Evolutionary conservation across 768 basidiomycete species (phyloP).

Genomic region (Pulveroboletus sp.): DNA sequence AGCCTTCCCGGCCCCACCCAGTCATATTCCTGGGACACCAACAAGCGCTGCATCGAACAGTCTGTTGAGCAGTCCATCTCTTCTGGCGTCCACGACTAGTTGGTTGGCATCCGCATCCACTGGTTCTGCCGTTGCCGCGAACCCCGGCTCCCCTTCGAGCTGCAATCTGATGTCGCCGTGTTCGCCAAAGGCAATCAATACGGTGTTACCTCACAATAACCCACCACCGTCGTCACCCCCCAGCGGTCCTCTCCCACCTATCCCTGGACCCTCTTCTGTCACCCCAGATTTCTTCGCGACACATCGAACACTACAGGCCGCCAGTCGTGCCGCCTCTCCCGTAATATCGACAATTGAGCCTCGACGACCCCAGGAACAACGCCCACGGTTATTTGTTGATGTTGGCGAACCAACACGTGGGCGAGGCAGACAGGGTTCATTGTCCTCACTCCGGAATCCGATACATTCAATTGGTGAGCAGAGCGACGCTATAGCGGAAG

Average conservation of each 20-base stretch:
- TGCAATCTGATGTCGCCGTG: slow-evolving; percentile 9
- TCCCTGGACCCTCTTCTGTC: slow-evolving; percentile 61
- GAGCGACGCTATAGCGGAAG: slow-evolving; percentile 17
- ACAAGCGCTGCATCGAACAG: background rate
- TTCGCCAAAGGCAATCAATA: slow-evolving; percentile 13
- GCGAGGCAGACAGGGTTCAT: slow-evolving; percentile 24
- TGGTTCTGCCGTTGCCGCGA: slow-evolving; percentile 3
- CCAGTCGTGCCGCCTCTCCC: slow-evolving; percentile 20
- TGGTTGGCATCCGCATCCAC: slow-evolving; percentile 6
- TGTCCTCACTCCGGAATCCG: slow-evolving; percentile 29
- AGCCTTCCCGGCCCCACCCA: slow-evolving; percentile 36
- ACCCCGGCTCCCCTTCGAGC: background rate
- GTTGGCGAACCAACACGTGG: slow-evolving; percentile 10
- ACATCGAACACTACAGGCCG: slow-evolving; percentile 32
- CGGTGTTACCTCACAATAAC: slow-evolving; percentile 27
- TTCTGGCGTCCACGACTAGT: slow-evolving; percentile 11
- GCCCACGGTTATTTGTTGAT: slow-evolving; percentile 17
- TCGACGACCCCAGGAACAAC: slow-evolving; percentile 17
- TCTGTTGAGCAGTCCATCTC: slow-evolving; percentile 9
- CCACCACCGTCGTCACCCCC: slow-evolving; percentile 62
- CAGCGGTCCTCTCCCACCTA: slow-evolving; percentile 54
- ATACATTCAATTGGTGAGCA: slow-evolving; percentile 10
- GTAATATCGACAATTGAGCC: slow-evolving; percentile 19
- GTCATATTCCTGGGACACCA: slow-evolving; percentile 30
- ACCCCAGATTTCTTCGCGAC: slow-evolving; percentile 44